Evolutionary conservation across 106 monocot species (phyloP), one percentile per base, ranked within the genome.

Genomic region (Allium sativum): DNA sequence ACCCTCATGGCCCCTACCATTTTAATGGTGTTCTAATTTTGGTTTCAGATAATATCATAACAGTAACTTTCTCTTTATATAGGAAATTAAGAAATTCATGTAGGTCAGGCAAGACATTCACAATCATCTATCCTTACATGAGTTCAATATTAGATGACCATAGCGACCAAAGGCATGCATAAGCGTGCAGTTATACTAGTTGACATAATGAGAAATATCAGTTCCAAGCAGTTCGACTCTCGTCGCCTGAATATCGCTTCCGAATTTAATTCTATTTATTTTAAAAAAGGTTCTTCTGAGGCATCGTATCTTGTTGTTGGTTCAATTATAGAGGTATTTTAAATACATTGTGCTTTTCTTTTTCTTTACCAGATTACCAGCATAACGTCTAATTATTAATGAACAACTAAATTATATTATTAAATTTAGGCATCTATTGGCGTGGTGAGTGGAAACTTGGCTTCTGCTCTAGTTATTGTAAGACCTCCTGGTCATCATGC

Each of bases 401-500:
- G 31, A 31, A 31, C 31, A 31, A 5, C 31, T 31, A 3, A 31
- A 31, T 31, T 31, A 31, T 31, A 31, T 65, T 66, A 13, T 45
- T 57, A 16, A 20, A 21, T 48, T 40, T 69, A 98, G 96, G 79
- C 78, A 17, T 61, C 85, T 48, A 78, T 85, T 66, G 85, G 76
- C 65, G 92, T 98, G 46, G 98, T 84, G 18, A 77, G 50, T 8
- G 82, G 92, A 40, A 78, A 98, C 53, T 60, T 98, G 52, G 70
- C 52, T 58, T 92, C 92, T 72, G 88, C 68, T 20, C 72, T 92
- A 65, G 92, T 88, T 48, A 63, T 98, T 56, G 98, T 98, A 52
- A 85, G 98, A 53, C 98, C 98, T 63, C 98, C 98, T 16, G 98
- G 98, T 18, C 98, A 98, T 72, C 98, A 98, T 74, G 98, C 98